Evolutionary conservation across 164 flowering plant genomes (phyloP).

Genomic region (Euptelea pleiosperma): DNA sequence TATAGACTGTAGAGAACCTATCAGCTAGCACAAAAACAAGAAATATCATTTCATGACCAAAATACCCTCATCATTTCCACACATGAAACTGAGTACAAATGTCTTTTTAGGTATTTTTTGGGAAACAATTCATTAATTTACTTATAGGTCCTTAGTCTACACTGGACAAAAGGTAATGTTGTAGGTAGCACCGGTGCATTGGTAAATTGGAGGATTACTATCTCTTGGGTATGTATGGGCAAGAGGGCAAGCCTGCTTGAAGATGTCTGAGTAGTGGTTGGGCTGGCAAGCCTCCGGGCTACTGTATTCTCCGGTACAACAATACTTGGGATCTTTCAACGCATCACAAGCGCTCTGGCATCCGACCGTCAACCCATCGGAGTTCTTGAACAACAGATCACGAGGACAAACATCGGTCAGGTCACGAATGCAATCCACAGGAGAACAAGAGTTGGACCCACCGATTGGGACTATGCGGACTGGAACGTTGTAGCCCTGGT

Average conservation of each 20-base stretch:
- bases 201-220: neutral
- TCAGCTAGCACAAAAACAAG: no score
- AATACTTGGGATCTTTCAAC: conserved; percentile 12
- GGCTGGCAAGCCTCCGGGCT: conserved; percentile 14
- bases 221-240: conserved; percentile 14
- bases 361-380: neutral
- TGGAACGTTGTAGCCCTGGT: conserved; percentile 15
- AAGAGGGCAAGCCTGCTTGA: conserved; percentile 18
- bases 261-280: conserved; percentile 1
- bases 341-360: conserved; percentile 24
- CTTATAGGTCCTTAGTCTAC: no score
- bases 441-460: neutral
- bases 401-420: conserved; percentile 7
- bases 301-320: conserved; percentile 18
- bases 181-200: neutral
- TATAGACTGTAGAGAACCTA: no score
- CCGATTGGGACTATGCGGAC: neutral
- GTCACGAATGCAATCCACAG: conserved; percentile 9
- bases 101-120: no score
- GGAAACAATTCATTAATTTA: no score
- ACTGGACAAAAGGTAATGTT: conserved; percentile 9
- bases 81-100: no score
- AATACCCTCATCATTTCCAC: no score
- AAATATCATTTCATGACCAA: no score
- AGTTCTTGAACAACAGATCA: neutral